A percentile compares a stretch with the other conserved stretches of the same genome.
Conservation (phyloP, 2,329 filamentous ascomycete species). For the Phialocephala sp. region DNA sequence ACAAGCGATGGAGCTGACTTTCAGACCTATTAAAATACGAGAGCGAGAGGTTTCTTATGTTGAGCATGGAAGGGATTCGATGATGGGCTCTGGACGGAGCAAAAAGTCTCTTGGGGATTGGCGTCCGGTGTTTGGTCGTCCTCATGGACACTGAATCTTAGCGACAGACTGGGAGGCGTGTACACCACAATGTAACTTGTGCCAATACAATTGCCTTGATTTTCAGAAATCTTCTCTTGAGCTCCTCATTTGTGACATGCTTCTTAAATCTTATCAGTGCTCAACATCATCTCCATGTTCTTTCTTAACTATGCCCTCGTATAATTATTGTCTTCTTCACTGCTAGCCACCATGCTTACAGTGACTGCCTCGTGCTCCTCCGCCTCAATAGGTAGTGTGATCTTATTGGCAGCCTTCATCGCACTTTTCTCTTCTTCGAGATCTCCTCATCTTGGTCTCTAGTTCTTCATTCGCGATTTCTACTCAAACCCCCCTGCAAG, state of each 20-base stretch:
- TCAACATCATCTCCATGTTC: no score
- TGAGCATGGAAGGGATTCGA: conserved; percentile 18
- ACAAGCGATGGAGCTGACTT: conserved; percentile 39
- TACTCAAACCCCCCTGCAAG: no score
- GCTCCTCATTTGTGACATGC: neutral
- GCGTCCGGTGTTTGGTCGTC: conserved; percentile 37
- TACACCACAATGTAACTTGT: conserved; percentile 33
- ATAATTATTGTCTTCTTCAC: no score
- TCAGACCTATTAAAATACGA: conserved; percentile 29
- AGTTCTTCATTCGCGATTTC: no score
- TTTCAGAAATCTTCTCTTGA: neutral
- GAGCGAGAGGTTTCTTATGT: conserved; percentile 25
- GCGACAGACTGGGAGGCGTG: conserved; percentile 24
- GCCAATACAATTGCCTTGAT: conserved; percentile 25
- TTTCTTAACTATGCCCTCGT: no score
- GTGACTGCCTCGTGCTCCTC: no score
- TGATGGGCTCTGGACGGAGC: conserved; percentile 17
- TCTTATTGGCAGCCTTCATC: no score
- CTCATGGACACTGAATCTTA: conserved; percentile 24
- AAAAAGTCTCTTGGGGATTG: conserved; percentile 41
- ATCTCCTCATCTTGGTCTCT: no score
- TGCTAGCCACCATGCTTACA: no score
- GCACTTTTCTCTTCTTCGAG: no score
- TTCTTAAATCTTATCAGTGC: neutral
- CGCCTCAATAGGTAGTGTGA: no score